phyloP scores from a whole-genome alignment of 1,284 basidiomycete species.

The Phellinidium pouzarii region DNA sequence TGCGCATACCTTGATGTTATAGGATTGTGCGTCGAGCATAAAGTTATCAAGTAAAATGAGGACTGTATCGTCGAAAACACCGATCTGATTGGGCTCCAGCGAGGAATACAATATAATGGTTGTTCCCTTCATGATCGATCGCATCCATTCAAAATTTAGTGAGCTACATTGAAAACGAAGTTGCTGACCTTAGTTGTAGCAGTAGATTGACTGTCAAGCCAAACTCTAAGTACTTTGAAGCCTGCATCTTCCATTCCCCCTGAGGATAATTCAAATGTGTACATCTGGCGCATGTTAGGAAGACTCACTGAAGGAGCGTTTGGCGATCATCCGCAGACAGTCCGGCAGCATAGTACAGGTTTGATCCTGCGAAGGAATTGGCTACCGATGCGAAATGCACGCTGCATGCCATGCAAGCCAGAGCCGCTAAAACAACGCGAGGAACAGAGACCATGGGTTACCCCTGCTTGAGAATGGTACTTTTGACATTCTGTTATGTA shows the following conservation, averaged over 20 bases:
- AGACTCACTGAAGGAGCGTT: conserved; percentile 25
- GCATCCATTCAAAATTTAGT: too few species aligned
- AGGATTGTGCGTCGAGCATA: conserved; percentile 31
- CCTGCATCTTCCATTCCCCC: conserved; percentile 29
- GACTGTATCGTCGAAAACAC: conserved; percentile 35
- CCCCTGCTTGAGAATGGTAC: background rate
- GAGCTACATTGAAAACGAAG: too few species aligned
- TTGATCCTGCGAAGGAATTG: conserved; percentile 29
- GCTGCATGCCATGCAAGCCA: background rate
- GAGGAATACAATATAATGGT: conserved; percentile 26
- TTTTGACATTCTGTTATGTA: too few species aligned
- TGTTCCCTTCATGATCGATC: too few species aligned
- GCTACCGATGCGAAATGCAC: conserved; percentile 20
- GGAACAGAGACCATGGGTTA: background rate
- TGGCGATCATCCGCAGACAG: conserved; percentile 23
- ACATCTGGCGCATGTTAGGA: background rate
- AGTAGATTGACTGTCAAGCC: conserved; percentile 29
- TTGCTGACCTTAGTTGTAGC: conserved; percentile 24
- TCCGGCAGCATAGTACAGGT: conserved; percentile 31
- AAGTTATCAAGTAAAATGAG: conserved; percentile 33
- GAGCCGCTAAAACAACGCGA: background rate
- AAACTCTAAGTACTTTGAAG: conserved; percentile 31
- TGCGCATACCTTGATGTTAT: conserved; percentile 30
- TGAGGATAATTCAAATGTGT: background rate
- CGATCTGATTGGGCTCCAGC: conserved; percentile 31